These are phyloP conservation scores for Cytidiella melzeri DNA, from an alignment of 768 basidiomycete genomes.

Conservation along the genomic window DNA sequence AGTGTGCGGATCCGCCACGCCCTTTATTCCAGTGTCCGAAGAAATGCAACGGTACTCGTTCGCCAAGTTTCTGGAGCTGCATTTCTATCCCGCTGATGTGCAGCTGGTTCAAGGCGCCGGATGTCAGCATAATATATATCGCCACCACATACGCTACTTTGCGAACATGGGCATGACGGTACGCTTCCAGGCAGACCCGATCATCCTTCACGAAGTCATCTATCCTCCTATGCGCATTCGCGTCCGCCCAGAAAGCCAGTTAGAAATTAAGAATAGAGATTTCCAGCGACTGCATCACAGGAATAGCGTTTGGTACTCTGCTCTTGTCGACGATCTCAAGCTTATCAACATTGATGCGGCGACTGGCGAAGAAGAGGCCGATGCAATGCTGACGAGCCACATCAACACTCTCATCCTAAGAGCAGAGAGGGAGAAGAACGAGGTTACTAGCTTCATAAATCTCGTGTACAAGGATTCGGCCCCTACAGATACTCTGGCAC, in stretches of 20 bases:
- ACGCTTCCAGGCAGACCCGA: slow-evolving; percentile 80
- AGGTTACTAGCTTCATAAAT: slow-evolving; percentile 69
- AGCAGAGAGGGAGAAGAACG: slow-evolving; percentile 69
- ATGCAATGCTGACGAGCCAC: slow-evolving; percentile 54
- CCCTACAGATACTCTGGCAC: slow-evolving; percentile 79
- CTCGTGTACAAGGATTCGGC: slow-evolving; percentile 73
- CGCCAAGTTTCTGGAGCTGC: slow-evolving; percentile 91
- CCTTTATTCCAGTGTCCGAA: slow-evolving; percentile 83
- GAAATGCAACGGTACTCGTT: slow-evolving; percentile 94
- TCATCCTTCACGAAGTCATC: slow-evolving; percentile 79
- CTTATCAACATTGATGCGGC: slow-evolving; percentile 72
- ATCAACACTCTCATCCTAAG: slow-evolving; percentile 62
- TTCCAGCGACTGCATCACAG: slow-evolving; percentile 70
- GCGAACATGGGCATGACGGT: slow-evolving; percentile 78
- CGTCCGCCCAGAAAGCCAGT: slow-evolving; percentile 79
- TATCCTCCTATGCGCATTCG: slow-evolving; percentile 86
- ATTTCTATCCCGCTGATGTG: slow-evolving; percentile 90
- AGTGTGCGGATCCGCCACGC: slow-evolving; percentile 70
- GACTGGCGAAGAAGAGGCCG: slow-evolving; percentile 70
- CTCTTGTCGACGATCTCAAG: slow-evolving; percentile 69
- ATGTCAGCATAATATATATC: slow-evolving; percentile 92
- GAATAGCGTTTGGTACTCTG: slow-evolving; percentile 70
- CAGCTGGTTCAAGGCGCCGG: slow-evolving; percentile 80
- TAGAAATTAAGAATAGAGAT: slow-evolving; percentile 89
- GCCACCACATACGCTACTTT: slow-evolving; percentile 90